Evolutionary conservation across 2,329 filamentous ascomycete species (phyloP).

Genomic region (Akanthomyces uredinophilus): DNA sequence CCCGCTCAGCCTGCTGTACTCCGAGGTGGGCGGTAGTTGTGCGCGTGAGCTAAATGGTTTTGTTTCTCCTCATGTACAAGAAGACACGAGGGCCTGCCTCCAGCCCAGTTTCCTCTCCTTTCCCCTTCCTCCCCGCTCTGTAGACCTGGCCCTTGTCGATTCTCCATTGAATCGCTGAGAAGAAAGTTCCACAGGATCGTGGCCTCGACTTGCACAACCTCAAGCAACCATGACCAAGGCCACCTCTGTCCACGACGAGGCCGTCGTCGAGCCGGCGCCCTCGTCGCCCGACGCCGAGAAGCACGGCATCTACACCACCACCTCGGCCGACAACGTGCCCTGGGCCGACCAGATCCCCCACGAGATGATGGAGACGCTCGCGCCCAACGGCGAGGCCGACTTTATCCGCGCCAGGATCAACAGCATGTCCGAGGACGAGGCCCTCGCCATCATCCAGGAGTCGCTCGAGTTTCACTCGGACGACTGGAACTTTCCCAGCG

Average conservation of each 20-base stretch:
- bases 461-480: constrained; percentile 35
- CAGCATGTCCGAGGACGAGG: constrained; percentile 38
- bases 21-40: not conserved
- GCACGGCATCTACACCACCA: not conserved
- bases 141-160: not conserved
- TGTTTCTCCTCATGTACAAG: not conserved
- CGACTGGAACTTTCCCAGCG: constrained; percentile 40
- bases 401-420: constrained; percentile 39
- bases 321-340: not conserved
- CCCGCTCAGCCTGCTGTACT: not conserved
- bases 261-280: not conserved
- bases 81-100: not conserved
- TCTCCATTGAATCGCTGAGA: not conserved
- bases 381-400: constrained; percentile 38
- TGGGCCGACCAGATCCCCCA: constrained; percentile 34
- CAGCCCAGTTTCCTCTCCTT: not conserved
- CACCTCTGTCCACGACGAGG: constrained; percentile 10
- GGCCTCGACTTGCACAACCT: not conserved
- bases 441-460: constrained; percentile 34
- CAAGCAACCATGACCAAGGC: constrained; percentile 1
- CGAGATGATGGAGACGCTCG: constrained; percentile 35
- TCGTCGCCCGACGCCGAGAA: constrained; percentile 3
- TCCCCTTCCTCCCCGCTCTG: not conserved
- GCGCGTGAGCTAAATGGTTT: not conserved
- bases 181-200: not conserved